phyloP scores from a whole-genome alignment of 495 filamentous ascomycete species.

The Penicillium coffeae region DNA sequence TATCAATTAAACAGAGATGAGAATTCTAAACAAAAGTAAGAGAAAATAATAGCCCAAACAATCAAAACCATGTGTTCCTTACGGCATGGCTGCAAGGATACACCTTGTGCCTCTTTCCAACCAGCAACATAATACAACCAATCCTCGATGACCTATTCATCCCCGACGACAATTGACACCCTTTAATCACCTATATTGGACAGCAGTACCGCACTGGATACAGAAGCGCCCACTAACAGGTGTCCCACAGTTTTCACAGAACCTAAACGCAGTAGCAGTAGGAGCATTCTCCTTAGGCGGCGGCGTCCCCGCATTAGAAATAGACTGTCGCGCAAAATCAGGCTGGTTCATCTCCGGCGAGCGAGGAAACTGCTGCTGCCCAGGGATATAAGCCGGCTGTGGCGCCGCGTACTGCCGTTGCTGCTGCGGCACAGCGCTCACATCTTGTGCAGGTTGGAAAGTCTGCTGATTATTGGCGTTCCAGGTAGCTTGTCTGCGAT shows the following conservation, averaged over 20 bases:
- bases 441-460: too few species aligned
- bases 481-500: conserved; percentile 6
- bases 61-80: too few species aligned
- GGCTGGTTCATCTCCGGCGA: conserved; percentile 4
- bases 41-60: too few species aligned
- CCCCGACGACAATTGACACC: too few species aligned
- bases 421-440: conserved; percentile 5
- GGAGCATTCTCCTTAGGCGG: conserved; percentile 12
- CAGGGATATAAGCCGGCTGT: conserved; percentile 13
- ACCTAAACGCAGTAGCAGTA: conserved; percentile 7
- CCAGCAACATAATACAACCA: too few species aligned
- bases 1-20: too few species aligned
- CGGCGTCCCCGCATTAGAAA: conserved; percentile 6
- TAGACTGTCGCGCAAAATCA: not conserved
- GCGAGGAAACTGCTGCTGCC: conserved; percentile 4
- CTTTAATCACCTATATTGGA: too few species aligned
- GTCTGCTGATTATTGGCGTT: conserved; percentile 12
- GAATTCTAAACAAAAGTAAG: too few species aligned
- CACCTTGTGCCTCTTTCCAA: too few species aligned
- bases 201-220: conserved; percentile 8
- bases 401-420: conserved; percentile 11
- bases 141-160: too few species aligned
- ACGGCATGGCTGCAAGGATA: too few species aligned
- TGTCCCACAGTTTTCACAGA: conserved; percentile 16
- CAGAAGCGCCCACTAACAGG: conserved; percentile 14